These are phyloP conservation scores for Kwoniella pini DNA, from an alignment of 768 basidiomycete genomes.

Conservation along the genomic window DNA sequence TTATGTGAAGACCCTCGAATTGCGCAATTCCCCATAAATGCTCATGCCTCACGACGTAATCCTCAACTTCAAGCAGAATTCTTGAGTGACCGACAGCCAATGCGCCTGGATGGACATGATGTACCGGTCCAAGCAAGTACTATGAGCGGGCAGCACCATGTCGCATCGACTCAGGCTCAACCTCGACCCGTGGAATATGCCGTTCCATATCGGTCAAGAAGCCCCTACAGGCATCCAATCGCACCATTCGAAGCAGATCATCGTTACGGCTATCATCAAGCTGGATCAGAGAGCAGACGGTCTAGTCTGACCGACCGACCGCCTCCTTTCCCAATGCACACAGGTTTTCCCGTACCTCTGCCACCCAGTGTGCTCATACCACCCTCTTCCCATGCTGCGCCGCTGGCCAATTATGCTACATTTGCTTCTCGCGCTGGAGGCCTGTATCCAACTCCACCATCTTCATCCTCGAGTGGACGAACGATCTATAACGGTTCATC, in stretches of 20 bases:
- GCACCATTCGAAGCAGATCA: neutral
- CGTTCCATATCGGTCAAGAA: slow-evolving; percentile 1
- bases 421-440: neutral
- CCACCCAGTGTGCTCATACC: too few relatives aligned
- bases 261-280: neutral
- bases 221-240: neutral
- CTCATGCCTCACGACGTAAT: neutral
- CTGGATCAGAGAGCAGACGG: neutral
- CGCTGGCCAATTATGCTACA: neutral
- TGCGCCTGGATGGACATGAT: too few relatives aligned
- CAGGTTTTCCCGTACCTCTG: neutral
- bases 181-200: neutral
- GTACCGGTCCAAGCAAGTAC: too few relatives aligned
- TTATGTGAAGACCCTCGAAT: slow-evolving; percentile 11
- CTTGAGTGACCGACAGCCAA: too few relatives aligned
- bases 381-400: neutral
- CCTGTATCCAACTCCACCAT: neutral
- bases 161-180: too few relatives aligned
- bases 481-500: neutral
- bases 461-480: neutral
- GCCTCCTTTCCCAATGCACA: neutral
- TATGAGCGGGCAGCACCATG: too few relatives aligned
- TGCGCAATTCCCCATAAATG: neutral
- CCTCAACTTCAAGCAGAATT: neutral
- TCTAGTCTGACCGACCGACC: slow-evolving; percentile 14